Conservation (phyloP, 345 rosid species). For the Populus pruinosa region DNA sequence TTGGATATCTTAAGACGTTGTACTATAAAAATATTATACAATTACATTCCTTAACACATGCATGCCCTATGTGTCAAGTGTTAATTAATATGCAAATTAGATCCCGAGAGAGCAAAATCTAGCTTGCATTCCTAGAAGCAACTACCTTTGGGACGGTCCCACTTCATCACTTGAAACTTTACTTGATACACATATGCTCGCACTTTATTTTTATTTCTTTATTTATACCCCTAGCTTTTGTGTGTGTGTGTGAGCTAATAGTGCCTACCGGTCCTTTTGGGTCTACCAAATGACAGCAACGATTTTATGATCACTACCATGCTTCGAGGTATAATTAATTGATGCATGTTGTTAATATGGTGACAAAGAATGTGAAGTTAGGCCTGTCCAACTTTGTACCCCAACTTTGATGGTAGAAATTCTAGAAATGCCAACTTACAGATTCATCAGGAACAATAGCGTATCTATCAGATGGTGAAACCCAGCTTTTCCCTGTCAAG, state of each 20-base stretch:
- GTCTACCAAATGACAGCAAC: background rate
- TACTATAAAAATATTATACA: background rate
- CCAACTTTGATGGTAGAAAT: background rate
- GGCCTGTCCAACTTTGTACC: background rate
- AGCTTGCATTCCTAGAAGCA: background rate
- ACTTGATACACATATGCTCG: too few species aligned
- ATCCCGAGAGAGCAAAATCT: background rate
- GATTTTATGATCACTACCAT: background rate
- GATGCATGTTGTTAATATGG: background rate
- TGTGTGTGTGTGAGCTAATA: too few species aligned
- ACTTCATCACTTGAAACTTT: too few species aligned
- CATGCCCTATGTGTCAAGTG: background rate
- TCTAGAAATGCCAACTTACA: slow-evolving; percentile 38
- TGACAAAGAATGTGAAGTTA: background rate
- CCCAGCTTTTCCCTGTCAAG: slow-evolving; percentile 76
- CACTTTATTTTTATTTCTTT: background rate
- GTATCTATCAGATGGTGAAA: slow-evolving; percentile 84
- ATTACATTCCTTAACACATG: background rate
- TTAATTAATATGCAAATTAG: background rate
- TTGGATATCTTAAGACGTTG: background rate
- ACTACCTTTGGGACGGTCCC: background rate
- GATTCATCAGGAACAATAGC: slow-evolving; percentile 88
- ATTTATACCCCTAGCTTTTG: background rate
- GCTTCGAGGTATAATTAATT: background rate
- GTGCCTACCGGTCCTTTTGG: background rate